Evolutionary conservation across 148 eudicot genomes (phyloP), one percentile per base, ranked within the genome.

Genomic region (Pharnaceum exiguum): DNA sequence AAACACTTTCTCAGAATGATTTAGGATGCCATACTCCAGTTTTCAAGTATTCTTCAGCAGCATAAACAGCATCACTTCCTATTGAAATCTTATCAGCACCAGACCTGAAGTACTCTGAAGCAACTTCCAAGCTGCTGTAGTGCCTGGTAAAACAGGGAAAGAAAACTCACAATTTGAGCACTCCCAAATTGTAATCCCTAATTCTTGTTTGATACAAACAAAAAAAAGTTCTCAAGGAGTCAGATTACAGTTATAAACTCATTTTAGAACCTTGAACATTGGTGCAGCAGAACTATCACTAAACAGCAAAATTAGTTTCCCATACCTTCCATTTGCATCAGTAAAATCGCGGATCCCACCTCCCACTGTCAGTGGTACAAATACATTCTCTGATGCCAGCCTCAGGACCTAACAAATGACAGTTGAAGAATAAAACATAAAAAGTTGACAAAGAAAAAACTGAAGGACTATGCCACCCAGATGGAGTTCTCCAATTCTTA

Each of bases 321-420:
- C 44, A 10, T 75, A 89, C 99, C 96, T 89, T 59, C 99, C 99
- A 75, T 71, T 82, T 66, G 73, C 90, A 80, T 93, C 99, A 56
- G 95, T 89, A 60, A 89, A 93, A 76, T 93, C 99, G 72, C 99
- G 77, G 27, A 93, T 93, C 50, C 99, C 99, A 59, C 99, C 99
- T 44, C 99, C 99, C 61, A 93, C 99, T 36, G 96, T 93, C 65
- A 93, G 71, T 44, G 96, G 99, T 52, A 93, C 99, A 70, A 93
- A 93, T 62, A 85, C 87, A 57, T 86, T 88, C 73, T 93, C 90
- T 46, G 99, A 93, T 51, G 95, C 65, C 59, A 65, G 55, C 64
- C 87, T 77, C 79, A 93, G 46, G 42, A 93, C 85, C 99, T 93
- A 71, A 71, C 11, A 29, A 16, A 54, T 51, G 43, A 44, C 57